Percentiles rank a stretch among this genome's conserved stretches.
Evolutionary conservation across 345 rosid genomes (phyloP).

Genomic region (Pugionium cornutum): DNA sequence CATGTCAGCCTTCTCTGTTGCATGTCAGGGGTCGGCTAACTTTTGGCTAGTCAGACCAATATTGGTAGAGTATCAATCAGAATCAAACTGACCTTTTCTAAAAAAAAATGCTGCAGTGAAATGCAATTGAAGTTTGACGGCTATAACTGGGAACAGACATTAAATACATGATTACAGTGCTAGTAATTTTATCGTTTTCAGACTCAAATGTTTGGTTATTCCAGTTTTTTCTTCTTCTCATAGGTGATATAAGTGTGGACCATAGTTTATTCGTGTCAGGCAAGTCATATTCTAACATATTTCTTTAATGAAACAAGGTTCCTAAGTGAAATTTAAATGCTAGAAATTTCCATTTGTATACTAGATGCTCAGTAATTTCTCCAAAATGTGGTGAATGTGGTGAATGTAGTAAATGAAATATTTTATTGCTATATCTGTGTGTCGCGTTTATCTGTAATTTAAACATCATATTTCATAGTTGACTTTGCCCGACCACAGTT

Average conservation of each 20-base stretch:
- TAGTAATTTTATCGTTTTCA: neutral
- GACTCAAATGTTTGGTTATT: neutral
- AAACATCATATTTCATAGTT: slow-evolving; percentile 16
- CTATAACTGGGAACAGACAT: neutral
- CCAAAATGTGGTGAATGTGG: neutral
- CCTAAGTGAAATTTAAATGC: neutral
- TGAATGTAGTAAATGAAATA: neutral
- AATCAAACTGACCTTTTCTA: neutral
- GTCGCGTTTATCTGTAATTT: neutral
- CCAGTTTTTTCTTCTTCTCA: neutral
- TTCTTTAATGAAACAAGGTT: neutral
- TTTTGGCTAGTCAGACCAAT: neutral
- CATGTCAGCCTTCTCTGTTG: neutral
- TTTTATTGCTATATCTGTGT: slow-evolving; percentile 9
- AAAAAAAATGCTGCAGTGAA: neutral
- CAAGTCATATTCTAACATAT: neutral
- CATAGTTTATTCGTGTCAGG: neutral
- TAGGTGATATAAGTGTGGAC: neutral
- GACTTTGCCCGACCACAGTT: neutral
- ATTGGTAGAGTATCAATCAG: slow-evolving; percentile 1
- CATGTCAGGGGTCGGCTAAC: neutral
- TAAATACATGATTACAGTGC: slow-evolving; percentile 9
- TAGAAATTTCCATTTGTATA: neutral
- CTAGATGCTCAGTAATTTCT: slow-evolving; percentile 11
- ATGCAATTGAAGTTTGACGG: slow-evolving; percentile 1